Base-by-base conservation (phyloP, 2,329 filamentous ascomycete species). In the Epichloe festucae region DNA sequence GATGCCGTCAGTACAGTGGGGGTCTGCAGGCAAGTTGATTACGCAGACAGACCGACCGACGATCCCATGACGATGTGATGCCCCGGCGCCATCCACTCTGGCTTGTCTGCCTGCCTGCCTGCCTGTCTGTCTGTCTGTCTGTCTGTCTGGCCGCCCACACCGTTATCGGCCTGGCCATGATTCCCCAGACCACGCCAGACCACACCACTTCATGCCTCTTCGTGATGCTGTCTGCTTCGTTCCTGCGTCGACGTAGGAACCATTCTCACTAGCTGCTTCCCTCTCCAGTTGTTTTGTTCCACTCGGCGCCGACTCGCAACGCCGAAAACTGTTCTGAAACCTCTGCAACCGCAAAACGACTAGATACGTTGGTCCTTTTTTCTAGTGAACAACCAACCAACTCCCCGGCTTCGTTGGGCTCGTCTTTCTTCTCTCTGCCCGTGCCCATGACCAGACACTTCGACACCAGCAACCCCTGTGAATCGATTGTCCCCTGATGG, bases 161-260 rank as follows among this genome's bases (percentile, higher is more conserved):
- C 48, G 41, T 38, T 44, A 41, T 45, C 41, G 48, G 35, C 17
- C 40, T 44, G 48, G 34, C 48, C 41, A 41, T 50, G 49, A 40
- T 46, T 50, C 49, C 46, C 49, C 21, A 45, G 15, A 15, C 36
- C 36, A 5, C 36, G 15, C 49, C 21, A 45, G 15, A 15, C 36
- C 36, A 5, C 36, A 38, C 27, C 27, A 31, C 12, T 27, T n/a
- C n/a, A 31, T 31, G 34, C 48, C 12, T 38, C 8, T 44, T 43
- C 15, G 17, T 34, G 23, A 43, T 38, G 17, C 21, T 11, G 8
- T 11, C 10, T 42, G 40, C 21, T 23, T 15, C 35, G 21, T 46
- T 34, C 43, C 48, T 27, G 21, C 27, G 12, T 42, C 15, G 21
- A 31, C 14, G 5, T n/a, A 17, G 21, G 47, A 34, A 14, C 15